Conservation (phyloP, 805 yeast genomes). For the Tetrapisispora namnaoensis region DNA sequence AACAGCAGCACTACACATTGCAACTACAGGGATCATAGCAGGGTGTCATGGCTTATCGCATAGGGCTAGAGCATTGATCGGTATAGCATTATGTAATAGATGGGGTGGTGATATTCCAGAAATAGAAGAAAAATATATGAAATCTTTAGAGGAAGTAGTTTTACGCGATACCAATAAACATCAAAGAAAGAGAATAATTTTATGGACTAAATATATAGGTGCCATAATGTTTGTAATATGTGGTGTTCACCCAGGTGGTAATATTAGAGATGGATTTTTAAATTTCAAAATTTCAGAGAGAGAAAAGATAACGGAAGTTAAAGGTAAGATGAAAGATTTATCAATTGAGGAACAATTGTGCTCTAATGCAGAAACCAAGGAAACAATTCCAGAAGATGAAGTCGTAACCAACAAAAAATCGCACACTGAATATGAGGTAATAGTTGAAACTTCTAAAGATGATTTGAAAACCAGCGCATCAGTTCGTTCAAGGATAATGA, state of each 20-base stretch:
- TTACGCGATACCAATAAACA: conserved; percentile 35
- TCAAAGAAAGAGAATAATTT: conserved; percentile 40
- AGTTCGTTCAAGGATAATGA: conserved; percentile 47
- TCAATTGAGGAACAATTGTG: conserved; percentile 3
- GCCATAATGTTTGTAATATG: conserved; percentile 68
- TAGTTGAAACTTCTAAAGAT: conserved; percentile 39
- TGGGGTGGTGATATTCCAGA: conserved; percentile 76
- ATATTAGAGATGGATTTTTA: conserved; percentile 44
- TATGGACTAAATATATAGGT: conserved; percentile 71
- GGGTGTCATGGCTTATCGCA: conserved; percentile 72
- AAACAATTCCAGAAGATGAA: neutral
- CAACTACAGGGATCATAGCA: conserved; percentile 64
- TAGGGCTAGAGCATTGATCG: conserved; percentile 58
- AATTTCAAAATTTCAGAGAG: conserved; percentile 4
- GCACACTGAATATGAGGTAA: conserved; percentile 27
- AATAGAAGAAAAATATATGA: conserved; percentile 38
- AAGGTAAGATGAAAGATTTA: neutral
- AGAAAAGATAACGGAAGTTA: neutral
- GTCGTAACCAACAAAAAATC: neutral
- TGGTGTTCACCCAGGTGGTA: conserved; percentile 76
- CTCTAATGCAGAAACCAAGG: neutral
- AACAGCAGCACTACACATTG: conserved; percentile 61
- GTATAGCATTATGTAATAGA: conserved; percentile 64
- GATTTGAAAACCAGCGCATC: conserved; percentile 51
- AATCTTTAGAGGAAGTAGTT: conserved; percentile 40